Conservation (phyloP, 2,329 filamentous ascomycete genomes). For the Botryotinia convoluta region DNA sequence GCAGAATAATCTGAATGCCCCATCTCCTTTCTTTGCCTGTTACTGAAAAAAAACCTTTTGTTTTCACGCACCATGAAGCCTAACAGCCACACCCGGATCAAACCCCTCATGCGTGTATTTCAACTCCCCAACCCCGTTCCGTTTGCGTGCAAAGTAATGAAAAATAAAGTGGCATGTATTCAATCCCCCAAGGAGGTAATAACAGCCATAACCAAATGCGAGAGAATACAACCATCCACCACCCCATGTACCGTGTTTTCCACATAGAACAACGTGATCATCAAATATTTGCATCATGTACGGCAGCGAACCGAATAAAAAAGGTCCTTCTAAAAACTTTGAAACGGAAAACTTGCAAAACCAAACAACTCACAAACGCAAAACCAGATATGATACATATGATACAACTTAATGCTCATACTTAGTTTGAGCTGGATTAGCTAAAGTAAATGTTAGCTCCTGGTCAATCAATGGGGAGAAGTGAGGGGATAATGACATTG, state of each 20-base stretch:
- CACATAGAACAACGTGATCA: slow-evolving; percentile 26
- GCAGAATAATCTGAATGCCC: not conserved
- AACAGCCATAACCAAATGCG: slow-evolving; percentile 21
- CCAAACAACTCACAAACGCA: slow-evolving; percentile 35
- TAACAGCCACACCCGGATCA: slow-evolving; percentile 21
- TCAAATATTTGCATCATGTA: slow-evolving; percentile 38
- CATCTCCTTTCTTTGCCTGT: not conserved
- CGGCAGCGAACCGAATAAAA: slow-evolving; percentile 34
- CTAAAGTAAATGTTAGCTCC: slow-evolving; percentile 33
- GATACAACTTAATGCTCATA: slow-evolving; percentile 37
- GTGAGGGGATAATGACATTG: slow-evolving; percentile 48
- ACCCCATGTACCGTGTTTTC: slow-evolving; percentile 20
- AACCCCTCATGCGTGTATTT: slow-evolving; percentile 24
- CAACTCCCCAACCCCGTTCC: slow-evolving; percentile 23
- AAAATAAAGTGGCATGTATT: slow-evolving; percentile 17
- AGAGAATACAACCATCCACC: slow-evolving; percentile 28
- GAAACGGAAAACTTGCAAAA: slow-evolving; percentile 27
- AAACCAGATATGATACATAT: slow-evolving; percentile 40
- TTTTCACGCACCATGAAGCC: slow-evolving; percentile 16
- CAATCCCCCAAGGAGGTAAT: slow-evolving; percentile 24
- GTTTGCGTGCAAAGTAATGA: slow-evolving; percentile 24
- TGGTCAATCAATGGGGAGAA: slow-evolving; percentile 15
- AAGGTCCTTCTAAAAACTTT: slow-evolving; percentile 31
- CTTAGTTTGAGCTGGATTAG: slow-evolving; percentile 37
- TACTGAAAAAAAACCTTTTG: not conserved